Conservation (phyloP, 2,329 filamentous ascomycete species). For the Kalaharituber pfeilii region DNA sequence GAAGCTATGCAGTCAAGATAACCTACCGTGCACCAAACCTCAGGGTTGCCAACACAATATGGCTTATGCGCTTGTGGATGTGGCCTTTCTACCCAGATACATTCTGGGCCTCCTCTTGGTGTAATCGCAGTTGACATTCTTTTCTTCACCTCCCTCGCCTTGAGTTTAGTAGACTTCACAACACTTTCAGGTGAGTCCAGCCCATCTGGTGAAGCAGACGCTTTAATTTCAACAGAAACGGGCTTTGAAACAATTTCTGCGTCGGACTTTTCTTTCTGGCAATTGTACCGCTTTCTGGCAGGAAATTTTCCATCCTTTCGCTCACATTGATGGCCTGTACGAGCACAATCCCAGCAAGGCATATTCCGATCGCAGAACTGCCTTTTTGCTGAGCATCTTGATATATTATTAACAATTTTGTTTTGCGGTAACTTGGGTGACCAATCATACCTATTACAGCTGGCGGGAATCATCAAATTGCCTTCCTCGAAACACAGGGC, state of each 20-base stretch:
- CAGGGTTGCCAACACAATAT: slow-evolving; percentile 16
- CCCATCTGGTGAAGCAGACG: not conserved
- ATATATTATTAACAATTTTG: not conserved
- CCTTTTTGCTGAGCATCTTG: slow-evolving; percentile 3
- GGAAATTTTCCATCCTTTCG: not conserved
- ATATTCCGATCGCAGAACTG: slow-evolving; percentile 10
- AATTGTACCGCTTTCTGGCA: slow-evolving; percentile 5
- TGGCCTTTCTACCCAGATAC: not conserved
- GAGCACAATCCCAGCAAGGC: slow-evolving; percentile 7
- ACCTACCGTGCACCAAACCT: slow-evolving; percentile 21
- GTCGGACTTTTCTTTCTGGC: not conserved
- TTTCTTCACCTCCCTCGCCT: slow-evolving; percentile 4
- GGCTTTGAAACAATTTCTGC: too few relatives aligned
- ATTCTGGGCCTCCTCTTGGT: not conserved
- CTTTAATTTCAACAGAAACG: not conserved
- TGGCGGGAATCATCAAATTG: slow-evolving; percentile 3
- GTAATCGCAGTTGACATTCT: slow-evolving; percentile 1
- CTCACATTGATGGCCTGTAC: not conserved
- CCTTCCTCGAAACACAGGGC: not conserved
- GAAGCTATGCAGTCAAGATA: not conserved
- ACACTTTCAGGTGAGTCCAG: not conserved
- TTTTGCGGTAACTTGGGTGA: slow-evolving; percentile 9
- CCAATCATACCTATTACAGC: slow-evolving; percentile 5
- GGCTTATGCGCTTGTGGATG: slow-evolving; percentile 17
- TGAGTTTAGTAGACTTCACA: not conserved